Evolutionary conservation across 768 basidiomycete species (phyloP), one percentile per base, ranked within the genome.

Genomic region (Tylopilus subfusipes): DNA sequence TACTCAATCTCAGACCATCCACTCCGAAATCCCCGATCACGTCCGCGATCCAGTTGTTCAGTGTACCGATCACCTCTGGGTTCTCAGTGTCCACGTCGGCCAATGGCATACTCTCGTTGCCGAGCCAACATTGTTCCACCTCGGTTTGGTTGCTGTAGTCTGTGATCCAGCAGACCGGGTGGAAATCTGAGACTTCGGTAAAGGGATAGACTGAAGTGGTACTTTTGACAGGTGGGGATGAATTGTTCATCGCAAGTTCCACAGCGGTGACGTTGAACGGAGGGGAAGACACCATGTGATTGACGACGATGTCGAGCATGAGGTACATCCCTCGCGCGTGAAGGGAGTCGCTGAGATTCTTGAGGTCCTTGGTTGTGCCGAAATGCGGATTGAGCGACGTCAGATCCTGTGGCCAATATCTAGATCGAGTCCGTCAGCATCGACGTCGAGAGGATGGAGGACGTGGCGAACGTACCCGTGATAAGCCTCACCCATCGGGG

Each of bases 271-370:
- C 11, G 19, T 66, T 63, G 52, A 67, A 55, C 42, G 67, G 59
- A 54, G 52, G 44, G 24, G 70, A 57, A 0, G 77, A 71, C 2
- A 78, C 79, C 67, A 85, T 75, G 63, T 85, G 83, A 61, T 85
- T 84, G 56, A 85, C 75, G 58, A 85, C 83, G 50, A 84, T 67
- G 65, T 84, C 83, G 19, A 85, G 66, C 80, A 85, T 83, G 54
- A 84, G 73, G 65, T 74, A 76, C 83, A 84, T 85, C 40, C 72
- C 75, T 19, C 79, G 75, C 2, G 63, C 58, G 55, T 84, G 83
- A 25, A 83, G 64, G 8, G 76, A 77, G 18, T 68, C 54, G 19
- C 73, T 71, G 19, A 84, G 76, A 21, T 73, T 71, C 50, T 75
- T 77, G 45, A 84, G 75, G 61, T 84, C 83, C 33, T 76, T 72